A percentile compares a stretch with the other conserved stretches of the same genome.
Evolutionary conservation across 2,329 filamentous ascomycete genomes (phyloP).

Genomic region (Neurospora crassa): DNA sequence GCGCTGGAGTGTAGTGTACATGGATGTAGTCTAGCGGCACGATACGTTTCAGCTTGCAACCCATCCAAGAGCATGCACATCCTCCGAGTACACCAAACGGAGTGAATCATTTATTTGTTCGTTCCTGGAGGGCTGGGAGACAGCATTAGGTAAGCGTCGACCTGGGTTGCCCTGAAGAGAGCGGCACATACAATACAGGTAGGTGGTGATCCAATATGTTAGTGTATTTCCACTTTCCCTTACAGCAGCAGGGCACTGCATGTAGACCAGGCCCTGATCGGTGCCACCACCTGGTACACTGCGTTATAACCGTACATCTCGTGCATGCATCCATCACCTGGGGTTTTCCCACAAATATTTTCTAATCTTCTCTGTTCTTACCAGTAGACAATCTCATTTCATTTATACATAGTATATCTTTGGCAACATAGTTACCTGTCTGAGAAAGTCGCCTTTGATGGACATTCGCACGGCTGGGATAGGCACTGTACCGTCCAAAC

Average conservation of each 20-base stretch:
- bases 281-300: background rate
- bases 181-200: background rate
- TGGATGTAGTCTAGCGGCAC: background rate
- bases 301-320: background rate
- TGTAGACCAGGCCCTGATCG: background rate
- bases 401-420: background rate
- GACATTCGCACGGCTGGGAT: background rate
- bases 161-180: background rate
- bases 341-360: background rate
- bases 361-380: background rate
- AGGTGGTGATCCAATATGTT: background rate
- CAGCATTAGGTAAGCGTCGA: background rate
- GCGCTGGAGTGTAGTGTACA: background rate
- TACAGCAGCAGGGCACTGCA: background rate
- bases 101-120: too few species aligned
- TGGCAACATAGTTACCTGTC: background rate
- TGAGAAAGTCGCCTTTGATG: background rate
- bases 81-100: background rate
- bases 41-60: background rate
- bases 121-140: background rate
- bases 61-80: background rate
- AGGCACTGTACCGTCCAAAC: background rate
- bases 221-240: background rate
- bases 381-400: background rate
- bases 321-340: background rate